phyloP scores from a whole-genome alignment of 2,329 filamentous ascomycete genomes.

The Ophiostoma triangulosporum region DNA sequence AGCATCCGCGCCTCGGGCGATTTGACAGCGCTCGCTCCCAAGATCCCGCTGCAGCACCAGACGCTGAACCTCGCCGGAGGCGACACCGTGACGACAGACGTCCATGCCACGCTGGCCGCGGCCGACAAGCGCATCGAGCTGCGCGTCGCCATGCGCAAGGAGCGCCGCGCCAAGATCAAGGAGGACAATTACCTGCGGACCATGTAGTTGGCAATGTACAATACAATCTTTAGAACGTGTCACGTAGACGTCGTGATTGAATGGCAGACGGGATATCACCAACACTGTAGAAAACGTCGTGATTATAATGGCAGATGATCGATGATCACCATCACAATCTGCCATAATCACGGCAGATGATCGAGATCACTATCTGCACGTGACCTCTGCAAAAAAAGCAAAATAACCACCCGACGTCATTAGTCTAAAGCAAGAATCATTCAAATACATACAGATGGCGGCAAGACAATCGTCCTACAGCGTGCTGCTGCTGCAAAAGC shows the following conservation, averaged over 20 bases:
- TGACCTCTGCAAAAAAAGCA: background rate
- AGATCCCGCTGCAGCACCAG: constrained; percentile 66
- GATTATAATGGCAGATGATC: too few relatives aligned
- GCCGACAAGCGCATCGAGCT: constrained; percentile 44
- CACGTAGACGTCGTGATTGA: too few relatives aligned
- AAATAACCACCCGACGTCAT: too few relatives aligned
- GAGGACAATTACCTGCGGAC: constrained; percentile 75
- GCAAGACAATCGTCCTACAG: constrained; percentile 15
- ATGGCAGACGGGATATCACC: too few relatives aligned
- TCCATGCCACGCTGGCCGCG: constrained; percentile 31
- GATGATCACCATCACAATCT: too few relatives aligned
- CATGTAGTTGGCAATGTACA: constrained; percentile 50
- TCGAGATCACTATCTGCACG: too few relatives aligned
- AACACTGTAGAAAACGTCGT: too few relatives aligned
- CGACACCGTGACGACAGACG: constrained; percentile 16
- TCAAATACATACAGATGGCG: background rate
- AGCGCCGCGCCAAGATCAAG: constrained; percentile 66
- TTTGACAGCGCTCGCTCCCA: constrained; percentile 48
- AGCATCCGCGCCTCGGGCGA: constrained; percentile 51
- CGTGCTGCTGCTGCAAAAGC: constrained; percentile 18
- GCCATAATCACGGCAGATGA: too few relatives aligned
- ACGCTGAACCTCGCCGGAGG: constrained; percentile 51
- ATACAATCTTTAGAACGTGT: too few relatives aligned
- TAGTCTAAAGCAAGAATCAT: too few relatives aligned
- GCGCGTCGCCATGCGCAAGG: constrained; percentile 57